These are phyloP conservation scores for Yamadazyma sp. DNA, from an alignment of 1,139 yeast species.

Conservation along the genomic window DNA sequence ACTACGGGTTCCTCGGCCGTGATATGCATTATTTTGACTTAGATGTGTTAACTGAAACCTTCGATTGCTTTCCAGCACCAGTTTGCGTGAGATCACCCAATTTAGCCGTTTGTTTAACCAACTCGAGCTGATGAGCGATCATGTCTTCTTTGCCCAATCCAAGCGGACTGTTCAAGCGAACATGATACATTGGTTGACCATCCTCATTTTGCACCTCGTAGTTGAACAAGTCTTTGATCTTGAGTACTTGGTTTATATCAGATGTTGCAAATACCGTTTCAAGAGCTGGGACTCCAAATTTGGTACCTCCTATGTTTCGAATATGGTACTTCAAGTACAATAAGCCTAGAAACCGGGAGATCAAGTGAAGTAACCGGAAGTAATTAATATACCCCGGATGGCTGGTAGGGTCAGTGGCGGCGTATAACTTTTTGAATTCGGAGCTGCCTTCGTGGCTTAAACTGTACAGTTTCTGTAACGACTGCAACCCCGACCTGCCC, in stretches of 20 bases:
- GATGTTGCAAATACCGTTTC: slow-evolving; percentile 1
- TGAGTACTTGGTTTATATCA: slow-evolving; percentile 1
- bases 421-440: slow-evolving; percentile 16
- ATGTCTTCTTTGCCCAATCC: background rate
- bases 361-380: slow-evolving; percentile 17
- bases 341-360: slow-evolving; percentile 19
- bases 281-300: slow-evolving; percentile 4
- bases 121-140: slow-evolving; percentile 2
- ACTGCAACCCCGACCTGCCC: slow-evolving; percentile 6
- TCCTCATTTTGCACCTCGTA: background rate
- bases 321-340: slow-evolving; percentile 24
- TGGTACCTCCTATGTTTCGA: slow-evolving; percentile 15
- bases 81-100: background rate
- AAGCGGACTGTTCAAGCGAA: background rate
- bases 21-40: background rate
- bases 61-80: no score
- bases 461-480: slow-evolving; percentile 5
- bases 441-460: slow-evolving; percentile 9
- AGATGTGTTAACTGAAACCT: no score
- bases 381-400: slow-evolving; percentile 22
- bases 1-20: background rate
- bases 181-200: background rate
- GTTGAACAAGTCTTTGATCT: slow-evolving; percentile 4
- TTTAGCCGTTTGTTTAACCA: background rate
- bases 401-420: slow-evolving; percentile 13